Percentiles rank a stretch among this genome's conserved stretches.
phyloP scores from a whole-genome alignment of 129 eudicot species.

The Cynara cardunculus region DNA sequence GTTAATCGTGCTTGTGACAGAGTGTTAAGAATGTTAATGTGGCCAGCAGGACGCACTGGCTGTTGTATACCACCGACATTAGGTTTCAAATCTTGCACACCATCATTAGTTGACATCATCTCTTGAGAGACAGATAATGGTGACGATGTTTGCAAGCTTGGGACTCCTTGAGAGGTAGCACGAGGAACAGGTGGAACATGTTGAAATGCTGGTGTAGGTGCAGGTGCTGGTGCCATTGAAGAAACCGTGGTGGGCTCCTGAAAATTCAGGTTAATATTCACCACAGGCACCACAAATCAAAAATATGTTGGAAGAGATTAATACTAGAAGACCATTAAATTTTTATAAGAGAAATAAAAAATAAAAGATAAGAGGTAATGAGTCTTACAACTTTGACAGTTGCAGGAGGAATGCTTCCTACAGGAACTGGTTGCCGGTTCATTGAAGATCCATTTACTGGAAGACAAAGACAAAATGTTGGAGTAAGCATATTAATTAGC shows the following conservation, averaged over 20 bases:
- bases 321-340: neutral
- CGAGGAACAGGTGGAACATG: slow-evolving; percentile 77
- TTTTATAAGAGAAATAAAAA: neutral
- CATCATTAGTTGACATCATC: slow-evolving; percentile 47
- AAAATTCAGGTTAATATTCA: neutral
- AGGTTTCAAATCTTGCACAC: slow-evolving; percentile 66
- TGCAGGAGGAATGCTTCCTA: slow-evolving; percentile 61
- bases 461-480: slow-evolving; percentile 8
- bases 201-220: slow-evolving; percentile 57
- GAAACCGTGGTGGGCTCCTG: slow-evolving; percentile 84
- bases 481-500: neutral
- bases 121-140: slow-evolving; percentile 82
- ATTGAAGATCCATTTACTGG: slow-evolving; percentile 53
- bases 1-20: slow-evolving; percentile 70
- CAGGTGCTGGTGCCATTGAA: slow-evolving; percentile 51
- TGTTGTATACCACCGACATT: slow-evolving; percentile 49
- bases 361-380: neutral
- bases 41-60: slow-evolving; percentile 58
- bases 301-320: neutral
- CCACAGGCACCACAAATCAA: neutral
- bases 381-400: slow-evolving; percentile 80
- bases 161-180: slow-evolving; percentile 58
- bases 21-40: slow-evolving; percentile 62
- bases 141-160: slow-evolving; percentile 75
- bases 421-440: slow-evolving; percentile 60